phyloP scores from a whole-genome alignment of 441 rosid genomes.

The Brassica balearica region DNA sequence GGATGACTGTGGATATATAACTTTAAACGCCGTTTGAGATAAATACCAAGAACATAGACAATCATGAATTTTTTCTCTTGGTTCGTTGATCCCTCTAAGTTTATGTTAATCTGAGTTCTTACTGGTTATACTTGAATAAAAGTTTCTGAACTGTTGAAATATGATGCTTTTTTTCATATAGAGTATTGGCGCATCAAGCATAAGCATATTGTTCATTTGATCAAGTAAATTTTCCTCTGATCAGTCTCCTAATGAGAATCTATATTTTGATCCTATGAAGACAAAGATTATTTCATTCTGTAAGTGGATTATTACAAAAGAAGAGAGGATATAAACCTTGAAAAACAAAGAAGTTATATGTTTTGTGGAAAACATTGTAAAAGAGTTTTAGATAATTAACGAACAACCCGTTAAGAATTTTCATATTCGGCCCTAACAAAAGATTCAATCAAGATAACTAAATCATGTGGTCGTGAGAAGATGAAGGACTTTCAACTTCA shows the following conservation, averaged over 20 bases:
- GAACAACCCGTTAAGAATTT: too few species aligned
- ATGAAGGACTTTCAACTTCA: background rate
- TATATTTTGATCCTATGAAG: background rate
- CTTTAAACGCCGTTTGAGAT: background rate
- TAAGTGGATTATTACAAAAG: background rate
- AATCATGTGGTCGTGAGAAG: background rate
- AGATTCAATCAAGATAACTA: too few species aligned
- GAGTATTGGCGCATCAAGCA: background rate
- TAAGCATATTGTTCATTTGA: background rate
- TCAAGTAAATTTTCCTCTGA: background rate
- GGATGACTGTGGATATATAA: background rate
- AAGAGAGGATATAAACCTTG: background rate
- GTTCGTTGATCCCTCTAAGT: too few species aligned
- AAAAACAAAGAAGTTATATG: background rate
- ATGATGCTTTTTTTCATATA: too few species aligned
- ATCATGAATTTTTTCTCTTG: background rate
- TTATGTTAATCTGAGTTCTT: too few species aligned
- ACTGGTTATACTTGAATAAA: too few species aligned
- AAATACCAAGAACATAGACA: background rate
- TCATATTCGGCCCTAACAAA: too few species aligned
- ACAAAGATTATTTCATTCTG: constrained; percentile 1
- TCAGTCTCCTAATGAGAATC: constrained; percentile 12
- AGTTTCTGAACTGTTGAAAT: too few species aligned
- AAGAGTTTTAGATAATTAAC: background rate
- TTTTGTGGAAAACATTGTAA: background rate